Conservation (phyloP, 1,284 basidiomycete species). For the Rhodotorula sp. region DNA sequence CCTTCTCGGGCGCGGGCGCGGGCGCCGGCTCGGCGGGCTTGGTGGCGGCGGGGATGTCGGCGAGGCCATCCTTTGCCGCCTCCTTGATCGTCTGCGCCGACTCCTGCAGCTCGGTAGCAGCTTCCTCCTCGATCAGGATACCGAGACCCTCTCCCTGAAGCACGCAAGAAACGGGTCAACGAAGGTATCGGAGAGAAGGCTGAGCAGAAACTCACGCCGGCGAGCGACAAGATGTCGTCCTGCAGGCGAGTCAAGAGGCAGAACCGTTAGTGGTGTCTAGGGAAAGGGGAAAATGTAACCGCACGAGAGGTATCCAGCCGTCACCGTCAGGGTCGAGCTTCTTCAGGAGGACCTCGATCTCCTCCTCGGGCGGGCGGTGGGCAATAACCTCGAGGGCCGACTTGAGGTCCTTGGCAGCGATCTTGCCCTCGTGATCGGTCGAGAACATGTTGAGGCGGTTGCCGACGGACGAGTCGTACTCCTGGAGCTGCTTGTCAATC, state of each 20-base stretch:
- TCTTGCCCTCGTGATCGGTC: constrained; percentile 84
- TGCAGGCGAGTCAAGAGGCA: constrained; percentile 48
- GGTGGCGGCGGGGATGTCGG: not conserved
- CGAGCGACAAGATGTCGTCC: constrained; percentile 51
- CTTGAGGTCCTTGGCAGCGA: constrained; percentile 83
- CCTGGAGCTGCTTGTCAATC: constrained; percentile 88
- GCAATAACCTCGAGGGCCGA: constrained; percentile 90
- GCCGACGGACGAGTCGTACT: constrained; percentile 81
- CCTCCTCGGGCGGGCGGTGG: constrained; percentile 84
- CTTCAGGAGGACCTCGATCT: constrained; percentile 82
- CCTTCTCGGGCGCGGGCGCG: constrained; percentile 10
- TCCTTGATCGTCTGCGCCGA: constrained; percentile 58
- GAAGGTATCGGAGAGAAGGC: not conserved
- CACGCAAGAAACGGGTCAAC: not conserved
- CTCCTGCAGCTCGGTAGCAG: constrained; percentile 50
- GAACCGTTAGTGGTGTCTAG: constrained; percentile 93
- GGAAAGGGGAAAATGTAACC: constrained; percentile 55
- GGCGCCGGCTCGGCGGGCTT: constrained; percentile 46
- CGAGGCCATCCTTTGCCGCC: constrained; percentile 10
- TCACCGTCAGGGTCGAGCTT: constrained; percentile 97
- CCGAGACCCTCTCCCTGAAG: constrained; percentile 48
- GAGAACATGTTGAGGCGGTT: constrained; percentile 91
- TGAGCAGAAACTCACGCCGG: constrained; percentile 22
- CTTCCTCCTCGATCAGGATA: constrained; percentile 46
- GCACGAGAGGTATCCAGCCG: constrained; percentile 71